Evolutionary conservation across 495 filamentous ascomycete species (phyloP), one percentile per base, ranked within the genome.

Genomic region (Mytilinidion resinicola): DNA sequence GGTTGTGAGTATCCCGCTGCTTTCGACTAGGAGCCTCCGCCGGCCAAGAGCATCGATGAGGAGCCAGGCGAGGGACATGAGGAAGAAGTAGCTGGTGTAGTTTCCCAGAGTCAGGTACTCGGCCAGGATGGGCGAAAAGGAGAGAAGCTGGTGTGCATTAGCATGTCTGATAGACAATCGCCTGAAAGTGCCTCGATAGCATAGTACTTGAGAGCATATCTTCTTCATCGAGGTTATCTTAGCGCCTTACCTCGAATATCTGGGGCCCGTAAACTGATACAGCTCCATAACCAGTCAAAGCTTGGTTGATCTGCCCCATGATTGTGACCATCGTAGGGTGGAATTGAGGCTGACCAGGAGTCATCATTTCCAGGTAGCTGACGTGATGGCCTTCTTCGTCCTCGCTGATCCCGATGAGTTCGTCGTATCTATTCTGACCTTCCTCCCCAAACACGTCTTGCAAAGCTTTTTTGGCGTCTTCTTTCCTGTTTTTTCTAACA

Each of bases 241-340:
- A n/a, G 25, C 3, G 6, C 6, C 57, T 54, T 55, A 60, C 57
- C 21, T 76, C 70, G 63, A 82, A 82, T 44, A 82, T 82, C 59
- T 82, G 80, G 0, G 79, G 78, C 14, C 80, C 80, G 56, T 82
- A 83, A 5, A 82, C 80, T 17, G 76, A 80, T 19, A 83, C 75
- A 0, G 80, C 80, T 14, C 78, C 76, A 56, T 78, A 80, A 8
- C 79, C 77, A 3, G 78, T 80, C 55, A 81, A 65, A 9, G 79
- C 80, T 65, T 83, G 80, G 61, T 80, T 79, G 65, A 81, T 64
- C 62, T 83, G 79, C 12, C 78, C 79, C 78, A 83, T 82, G 15
- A 82, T 68, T 0, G 77, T 80, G 36, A 83, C 71, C 57, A 79
- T 67, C 0, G 77, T 79, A 1, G 79, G 77, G 55, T 82, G 80